Percentiles rank a stretch among this genome's conserved stretches.
These are phyloP conservation scores for Zymoseptoria pseudotritici DNA, from an alignment of 2,329 filamentous ascomycete genomes.

Conservation along the genomic window DNA sequence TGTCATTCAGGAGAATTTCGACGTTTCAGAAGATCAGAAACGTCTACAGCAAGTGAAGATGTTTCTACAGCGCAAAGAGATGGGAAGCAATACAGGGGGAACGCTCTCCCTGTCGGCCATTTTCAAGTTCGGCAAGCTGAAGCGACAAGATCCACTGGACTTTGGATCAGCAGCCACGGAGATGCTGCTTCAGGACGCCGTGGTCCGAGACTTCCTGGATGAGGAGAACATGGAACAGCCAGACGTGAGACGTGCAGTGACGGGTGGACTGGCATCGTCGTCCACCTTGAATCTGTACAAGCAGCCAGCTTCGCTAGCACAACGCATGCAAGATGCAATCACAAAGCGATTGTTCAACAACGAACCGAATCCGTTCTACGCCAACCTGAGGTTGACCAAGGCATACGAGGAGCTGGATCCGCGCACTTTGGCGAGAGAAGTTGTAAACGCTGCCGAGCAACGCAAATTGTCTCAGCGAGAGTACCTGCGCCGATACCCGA, in stretches of 20 bases:
- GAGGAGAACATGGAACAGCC: conserved; percentile 46
- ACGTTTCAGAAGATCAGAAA: conserved; percentile 97
- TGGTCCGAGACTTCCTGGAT: conserved; percentile 90
- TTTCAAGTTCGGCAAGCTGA: conserved; percentile 55
- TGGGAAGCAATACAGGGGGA: conserved; percentile 56
- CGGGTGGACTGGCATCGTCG: conserved; percentile 8
- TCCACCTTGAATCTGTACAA: conserved; percentile 11
- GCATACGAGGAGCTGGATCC: conserved; percentile 76
- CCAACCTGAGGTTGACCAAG: conserved; percentile 62
- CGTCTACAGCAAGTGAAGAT: conserved; percentile 92
- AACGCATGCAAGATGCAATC: conserved; percentile 19
- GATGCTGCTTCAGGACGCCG: conserved; percentile 92
- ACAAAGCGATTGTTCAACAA: conserved; percentile 29
- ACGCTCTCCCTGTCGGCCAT: conserved; percentile 67
- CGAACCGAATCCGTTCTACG: conserved; percentile 94
- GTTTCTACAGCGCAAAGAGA: conserved; percentile 84
- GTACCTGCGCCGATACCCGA: conserved; percentile 78
- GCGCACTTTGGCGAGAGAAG: conserved; percentile 80
- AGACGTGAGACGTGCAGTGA: conserved; percentile 13
- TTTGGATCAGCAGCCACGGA: conserved; percentile 88
- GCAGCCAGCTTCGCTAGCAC: conserved; percentile 17
- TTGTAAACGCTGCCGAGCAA: conserved; percentile 72
- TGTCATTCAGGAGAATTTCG: conserved; percentile 98
- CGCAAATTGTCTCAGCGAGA: conserved; percentile 84
- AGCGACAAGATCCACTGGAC: conserved; percentile 74